A percentile compares a stretch with the other conserved stretches of the same genome.
Evolutionary conservation across 2,329 filamentous ascomycete species (phyloP).

Genomic region (Aspergillus unguis): DNA sequence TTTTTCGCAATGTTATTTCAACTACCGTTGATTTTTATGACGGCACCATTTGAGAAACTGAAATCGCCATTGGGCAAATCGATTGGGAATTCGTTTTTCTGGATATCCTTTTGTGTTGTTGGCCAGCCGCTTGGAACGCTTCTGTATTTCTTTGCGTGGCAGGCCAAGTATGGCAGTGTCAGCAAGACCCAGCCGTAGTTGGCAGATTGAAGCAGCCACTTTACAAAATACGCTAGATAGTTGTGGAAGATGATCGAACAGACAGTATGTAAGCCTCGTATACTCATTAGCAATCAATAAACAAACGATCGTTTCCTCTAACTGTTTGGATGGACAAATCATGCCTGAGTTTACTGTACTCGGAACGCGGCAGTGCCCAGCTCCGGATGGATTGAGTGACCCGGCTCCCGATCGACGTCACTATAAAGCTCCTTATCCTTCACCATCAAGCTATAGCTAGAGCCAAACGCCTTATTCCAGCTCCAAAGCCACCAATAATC

Average conservation of each 20-base stretch:
- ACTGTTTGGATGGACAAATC: too few species aligned
- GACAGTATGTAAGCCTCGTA: not conserved
- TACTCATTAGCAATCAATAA: not conserved
- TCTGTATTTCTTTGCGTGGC: slow-evolving; percentile 97
- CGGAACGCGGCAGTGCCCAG: slow-evolving; percentile 1
- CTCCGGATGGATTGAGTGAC: slow-evolving; percentile 8
- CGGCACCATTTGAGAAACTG: slow-evolving; percentile 74
- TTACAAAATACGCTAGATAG: not conserved
- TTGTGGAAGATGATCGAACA: slow-evolving; percentile 4
- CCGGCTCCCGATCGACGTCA: slow-evolving; percentile 9
- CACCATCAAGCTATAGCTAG: not conserved
- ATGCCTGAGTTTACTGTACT: not conserved
- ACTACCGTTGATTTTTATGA: slow-evolving; percentile 79
- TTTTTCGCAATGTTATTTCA: slow-evolving; percentile 94
- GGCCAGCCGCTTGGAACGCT: slow-evolving; percentile 90
- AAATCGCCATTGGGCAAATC: slow-evolving; percentile 71
- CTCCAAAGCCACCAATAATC: not conserved
- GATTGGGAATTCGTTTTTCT: slow-evolving; percentile 90
- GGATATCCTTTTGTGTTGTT: slow-evolving; percentile 92
- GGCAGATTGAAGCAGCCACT: not conserved
- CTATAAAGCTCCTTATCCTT: not conserved
- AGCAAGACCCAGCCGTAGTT: slow-evolving; percentile 38
- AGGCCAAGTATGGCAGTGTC: slow-evolving; percentile 90
- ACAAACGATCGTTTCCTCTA: not conserved
- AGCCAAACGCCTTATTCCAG: not conserved